Evolutionary conservation across 345 rosid genomes (phyloP).

Genomic region (Arabidopsis thaliana): TAIR10.1 NC_003074.8:20599001-20599500

Average conservation of each 20-base stretch:
- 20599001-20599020: not conserved
- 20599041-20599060: not conserved
- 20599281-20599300: not conserved
- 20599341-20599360: not conserved
- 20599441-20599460: slow-evolving; percentile 1
- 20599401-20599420: not conserved
- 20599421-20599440: not conserved
- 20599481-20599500: not conserved
- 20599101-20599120: not conserved
- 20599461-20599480: not conserved
- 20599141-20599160: not conserved
- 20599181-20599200: not conserved
- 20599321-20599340: slow-evolving; percentile 1
- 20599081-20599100: not conserved
- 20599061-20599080: not conserved
- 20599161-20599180: not conserved
- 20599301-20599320: not conserved
- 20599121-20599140: not conserved
- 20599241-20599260: slow-evolving; percentile 4
- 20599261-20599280: not conserved
- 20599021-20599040: slow-evolving; percentile 5
- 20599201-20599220: not conserved
- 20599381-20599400: not conserved
- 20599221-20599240: not conserved
- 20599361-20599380: not conserved